A percentile compares a stretch with the other conserved stretches of the same genome.
Conservation (phyloP, 2,329 filamentous ascomycete genomes). For the Tolypocladium tundrense region DNA sequence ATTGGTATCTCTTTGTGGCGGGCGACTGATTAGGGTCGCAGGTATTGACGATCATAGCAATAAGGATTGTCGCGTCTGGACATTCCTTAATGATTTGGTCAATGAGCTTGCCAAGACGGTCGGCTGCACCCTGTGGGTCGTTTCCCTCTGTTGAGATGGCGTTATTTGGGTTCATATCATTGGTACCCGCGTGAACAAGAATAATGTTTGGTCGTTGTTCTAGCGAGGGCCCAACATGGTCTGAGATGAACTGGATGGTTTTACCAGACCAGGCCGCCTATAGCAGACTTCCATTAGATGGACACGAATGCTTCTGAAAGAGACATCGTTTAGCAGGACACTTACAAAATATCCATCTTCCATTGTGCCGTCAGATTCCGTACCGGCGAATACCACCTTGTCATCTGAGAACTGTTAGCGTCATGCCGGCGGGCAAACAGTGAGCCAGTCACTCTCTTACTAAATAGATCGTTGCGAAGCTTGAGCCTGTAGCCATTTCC, state of each 20-base stretch:
- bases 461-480: neutral
- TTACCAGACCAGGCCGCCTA: neutral
- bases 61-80: neutral
- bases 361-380: neutral
- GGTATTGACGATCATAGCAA: neutral
- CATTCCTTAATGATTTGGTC: neutral
- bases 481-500: neutral
- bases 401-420: neutral
- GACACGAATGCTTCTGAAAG: too few species aligned
- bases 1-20: neutral
- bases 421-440: too few species aligned
- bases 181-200: neutral
- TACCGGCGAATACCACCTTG: neutral
- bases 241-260: neutral
- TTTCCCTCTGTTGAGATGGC: neutral
- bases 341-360: neutral
- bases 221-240: neutral
- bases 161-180: neutral
- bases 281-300: neutral
- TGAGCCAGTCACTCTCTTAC: neutral
- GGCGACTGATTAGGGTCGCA: neutral
- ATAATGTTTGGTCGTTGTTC: neutral
- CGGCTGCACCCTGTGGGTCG: neutral
- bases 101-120: neutral
- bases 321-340: neutral